Percentiles rank a stretch among this genome's conserved stretches.
Evolutionary conservation across 2,329 filamentous ascomycete species (phyloP).

Genomic region (Exophiala mesophila): DNA sequence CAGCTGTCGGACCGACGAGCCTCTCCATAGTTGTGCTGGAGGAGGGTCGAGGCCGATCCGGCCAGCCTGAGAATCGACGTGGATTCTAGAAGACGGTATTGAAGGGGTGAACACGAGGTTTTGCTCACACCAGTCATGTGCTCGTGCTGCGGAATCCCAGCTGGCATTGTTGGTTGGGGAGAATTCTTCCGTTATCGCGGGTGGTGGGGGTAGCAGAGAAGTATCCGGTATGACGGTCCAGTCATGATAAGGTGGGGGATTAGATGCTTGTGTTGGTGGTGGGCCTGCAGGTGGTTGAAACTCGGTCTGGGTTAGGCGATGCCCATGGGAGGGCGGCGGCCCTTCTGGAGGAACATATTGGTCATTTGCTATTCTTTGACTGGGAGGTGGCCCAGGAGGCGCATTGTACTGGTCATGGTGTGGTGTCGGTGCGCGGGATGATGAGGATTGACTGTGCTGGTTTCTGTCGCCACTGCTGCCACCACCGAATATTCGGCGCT

Average conservation of each 20-base stretch:
- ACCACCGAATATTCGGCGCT: conserved; percentile 12
- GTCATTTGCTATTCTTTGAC: conserved; percentile 9
- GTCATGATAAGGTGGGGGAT: conserved; percentile 57
- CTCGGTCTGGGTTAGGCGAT: conserved; percentile 5
- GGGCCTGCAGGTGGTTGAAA: conserved; percentile 15
- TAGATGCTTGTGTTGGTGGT: conserved; percentile 17
- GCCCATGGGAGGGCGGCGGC: conserved; percentile 30
- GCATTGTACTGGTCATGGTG: conserved; percentile 13
- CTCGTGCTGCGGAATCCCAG: conserved; percentile 49
- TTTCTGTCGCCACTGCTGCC: background rate
- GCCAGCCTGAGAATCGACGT: conserved; percentile 39
- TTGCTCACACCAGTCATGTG: conserved; percentile 51
- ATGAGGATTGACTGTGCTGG: background rate
- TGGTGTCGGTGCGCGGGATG: background rate
- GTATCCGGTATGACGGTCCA: conserved; percentile 59
- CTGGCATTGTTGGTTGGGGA: conserved; percentile 56
- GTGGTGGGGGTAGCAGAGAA: conserved; percentile 55
- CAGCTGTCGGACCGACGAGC: conserved; percentile 8
- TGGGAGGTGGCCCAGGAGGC: conserved; percentile 24
- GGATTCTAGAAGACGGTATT: conserved; percentile 39
- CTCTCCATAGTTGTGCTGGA: conserved; percentile 2
- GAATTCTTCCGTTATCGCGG: conserved; percentile 47
- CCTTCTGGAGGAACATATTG: conserved; percentile 20
- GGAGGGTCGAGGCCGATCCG: conserved; percentile 45
- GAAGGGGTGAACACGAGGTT: conserved; percentile 50